A percentile compares a stretch with the other conserved stretches of the same genome.
Conservation (phyloP, 2,329 filamentous ascomycete species). For the Microcera coccophila region DNA sequence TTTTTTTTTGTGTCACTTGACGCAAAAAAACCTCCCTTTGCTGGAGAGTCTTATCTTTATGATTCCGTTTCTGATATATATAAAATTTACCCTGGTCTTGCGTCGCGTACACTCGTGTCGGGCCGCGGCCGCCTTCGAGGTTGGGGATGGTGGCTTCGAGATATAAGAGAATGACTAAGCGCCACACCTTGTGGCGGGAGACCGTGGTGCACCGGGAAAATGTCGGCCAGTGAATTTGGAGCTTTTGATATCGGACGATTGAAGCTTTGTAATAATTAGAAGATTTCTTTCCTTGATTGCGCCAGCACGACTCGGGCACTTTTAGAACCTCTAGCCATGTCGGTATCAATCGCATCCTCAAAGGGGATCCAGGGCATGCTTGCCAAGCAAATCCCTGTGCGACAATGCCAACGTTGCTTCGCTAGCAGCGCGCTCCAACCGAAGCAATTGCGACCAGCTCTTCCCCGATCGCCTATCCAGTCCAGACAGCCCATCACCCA, state of each 20-base stretch:
- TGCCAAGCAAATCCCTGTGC: slow-evolving; percentile 26
- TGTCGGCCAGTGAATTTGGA: slow-evolving; percentile 23
- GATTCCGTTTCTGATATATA: not conserved
- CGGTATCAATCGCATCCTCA: slow-evolving; percentile 34
- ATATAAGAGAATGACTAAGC: slow-evolving; percentile 21
- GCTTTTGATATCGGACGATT: slow-evolving; percentile 26
- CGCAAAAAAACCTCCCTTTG: not conserved
- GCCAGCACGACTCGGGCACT: not conserved
- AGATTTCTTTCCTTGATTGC: not conserved
- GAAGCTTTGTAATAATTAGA: slow-evolving; percentile 11
- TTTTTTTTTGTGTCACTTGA: not conserved
- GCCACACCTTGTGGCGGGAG: slow-evolving; percentile 1
- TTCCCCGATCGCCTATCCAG: slow-evolving; percentile 30
- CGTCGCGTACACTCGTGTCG: not conserved
- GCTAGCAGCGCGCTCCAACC: slow-evolving; percentile 34
- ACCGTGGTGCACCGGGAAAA: slow-evolving; percentile 20
- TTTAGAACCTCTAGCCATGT: slow-evolving; percentile 33
- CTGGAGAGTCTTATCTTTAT: not conserved
- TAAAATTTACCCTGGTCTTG: not conserved
- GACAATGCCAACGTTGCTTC: slow-evolving; percentile 43
- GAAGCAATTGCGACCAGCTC: slow-evolving; percentile 34
- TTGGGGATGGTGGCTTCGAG: not conserved
- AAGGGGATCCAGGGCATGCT: slow-evolving; percentile 35
- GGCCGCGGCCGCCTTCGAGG: not conserved
- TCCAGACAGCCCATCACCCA: slow-evolving; percentile 35